Conservation (phyloP, 148 eudicot genomes). For the Amaranthus cruentus region DNA sequence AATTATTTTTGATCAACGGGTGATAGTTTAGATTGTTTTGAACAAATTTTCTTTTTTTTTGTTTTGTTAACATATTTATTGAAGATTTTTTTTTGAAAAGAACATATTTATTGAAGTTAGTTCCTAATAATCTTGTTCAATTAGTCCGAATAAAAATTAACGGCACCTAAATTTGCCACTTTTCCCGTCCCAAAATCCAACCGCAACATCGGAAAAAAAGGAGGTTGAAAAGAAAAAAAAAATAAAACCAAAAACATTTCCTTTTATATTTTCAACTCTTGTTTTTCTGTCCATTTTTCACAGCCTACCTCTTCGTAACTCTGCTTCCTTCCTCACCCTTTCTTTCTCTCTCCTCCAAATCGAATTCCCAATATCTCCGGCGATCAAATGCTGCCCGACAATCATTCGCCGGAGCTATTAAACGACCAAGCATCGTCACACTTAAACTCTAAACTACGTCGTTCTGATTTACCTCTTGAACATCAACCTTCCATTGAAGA, state of each 20-base stretch:
- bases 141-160: too few relatives aligned
- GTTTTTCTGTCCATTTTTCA: neutral
- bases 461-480: neutral
- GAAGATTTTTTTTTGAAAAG: too few relatives aligned
- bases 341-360: conserved; percentile 1
- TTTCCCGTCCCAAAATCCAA: conserved; percentile 15
- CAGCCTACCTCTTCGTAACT: conserved; percentile 18
- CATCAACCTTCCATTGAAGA: too few relatives aligned
- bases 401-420: conserved; percentile 13
- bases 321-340: conserved; percentile 1
- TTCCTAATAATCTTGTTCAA: too few relatives aligned
- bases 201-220: conserved; percentile 12
- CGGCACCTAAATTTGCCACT: neutral
- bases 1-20: too few relatives aligned
- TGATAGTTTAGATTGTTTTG: too few relatives aligned
- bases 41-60: too few relatives aligned
- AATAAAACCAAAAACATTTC: neutral
- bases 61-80: too few relatives aligned
- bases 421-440: conserved; percentile 16
- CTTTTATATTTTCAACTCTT: conserved; percentile 7
- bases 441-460: conserved; percentile 11
- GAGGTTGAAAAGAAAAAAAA: neutral
- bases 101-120: too few relatives aligned
- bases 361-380: conserved; percentile 11
- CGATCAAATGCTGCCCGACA: conserved; percentile 26